Base-by-base conservation (phyloP, 2,329 filamentous ascomycete genomes). In the Hirsutella rhossiliensis region DNA sequence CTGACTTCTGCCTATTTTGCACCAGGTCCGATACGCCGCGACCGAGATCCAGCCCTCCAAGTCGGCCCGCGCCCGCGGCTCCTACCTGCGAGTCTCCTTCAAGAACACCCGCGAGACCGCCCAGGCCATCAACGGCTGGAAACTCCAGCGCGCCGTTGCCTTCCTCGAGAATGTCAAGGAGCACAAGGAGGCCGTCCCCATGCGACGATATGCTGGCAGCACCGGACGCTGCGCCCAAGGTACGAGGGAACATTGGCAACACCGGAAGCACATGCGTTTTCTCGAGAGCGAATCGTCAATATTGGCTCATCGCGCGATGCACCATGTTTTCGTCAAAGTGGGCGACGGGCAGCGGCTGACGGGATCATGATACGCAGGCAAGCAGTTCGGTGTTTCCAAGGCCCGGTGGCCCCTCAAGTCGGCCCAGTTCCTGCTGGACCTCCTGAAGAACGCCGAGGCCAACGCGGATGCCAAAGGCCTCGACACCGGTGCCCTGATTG, bases 91-190 rank as follows among this genome's bases (percentile, higher is more conserved):
- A 69, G 90, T 97, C 62, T 94, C 87, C 62, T 98, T 96, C 87
- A 98, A 98, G 84, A 98, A 98, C 84, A 98, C 92, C 69, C 88
- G 92, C 67, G 94, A 98, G 80, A 96, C 90, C 58, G 92, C 94
- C 56, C 92, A 97, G 79, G 89, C 89, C 64, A 95, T 98, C 82
- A 97, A 92, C 75, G 90, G 90, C 74, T 95, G 88, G 88, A 96
- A 96, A 79, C 69, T 97, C 66, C 78, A 87, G 74, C 89, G 92
- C 66, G 92, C 92, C 63, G 75, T 96, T 60, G 82, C 82, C 67
- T 98, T 94, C 83, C 87, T 98, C 67, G 87, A 95, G 78, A 97
- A 98, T 72, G 92, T 98, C 63, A 80, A 87, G 73, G 84, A 84
- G 73, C 87, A 98, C 79, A 87, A 84, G 73, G 92, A 98, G 82